phyloP scores from a whole-genome alignment of 331 rosid genomes.

The Quercus lobata region DNA sequence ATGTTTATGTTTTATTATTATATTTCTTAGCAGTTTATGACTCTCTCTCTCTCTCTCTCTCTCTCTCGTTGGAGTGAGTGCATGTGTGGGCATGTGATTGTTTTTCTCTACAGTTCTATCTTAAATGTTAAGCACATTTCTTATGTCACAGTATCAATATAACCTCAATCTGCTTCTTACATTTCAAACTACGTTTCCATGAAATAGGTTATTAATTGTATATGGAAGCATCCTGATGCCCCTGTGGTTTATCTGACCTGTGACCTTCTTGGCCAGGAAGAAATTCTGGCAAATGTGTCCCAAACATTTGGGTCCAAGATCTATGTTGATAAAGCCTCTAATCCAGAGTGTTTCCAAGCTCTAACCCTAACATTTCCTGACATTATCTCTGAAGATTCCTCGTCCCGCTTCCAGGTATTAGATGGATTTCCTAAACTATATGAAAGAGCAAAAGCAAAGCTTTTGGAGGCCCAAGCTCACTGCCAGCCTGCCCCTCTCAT shows the following conservation, averaged over 20 bases:
- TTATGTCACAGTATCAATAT: background rate
- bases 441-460: slow-evolving; percentile 50
- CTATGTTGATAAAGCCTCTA: slow-evolving; percentile 47
- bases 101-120: background rate
- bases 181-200: slow-evolving; percentile 6
- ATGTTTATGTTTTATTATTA: background rate
- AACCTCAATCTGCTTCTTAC: slow-evolving; percentile 3
- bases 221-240: slow-evolving; percentile 82
- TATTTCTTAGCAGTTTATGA: background rate
- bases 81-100: background rate
- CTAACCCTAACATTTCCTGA: slow-evolving; percentile 50
- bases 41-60: background rate
- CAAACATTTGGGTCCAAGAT: slow-evolving; percentile 70
- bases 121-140: background rate
- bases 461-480: slow-evolving; percentile 46
- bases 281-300: slow-evolving; percentile 56
- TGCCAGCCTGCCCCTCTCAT: slow-evolving; percentile 59
- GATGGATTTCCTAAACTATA: slow-evolving; percentile 63
- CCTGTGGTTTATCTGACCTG: slow-evolving; percentile 53
- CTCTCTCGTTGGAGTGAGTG: no score
- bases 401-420: slow-evolving; percentile 62
- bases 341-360: slow-evolving; percentile 50
- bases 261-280: slow-evolving; percentile 75
- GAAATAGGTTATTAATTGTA: slow-evolving; percentile 66
- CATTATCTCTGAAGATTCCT: slow-evolving; percentile 58